These are phyloP conservation scores for Calycina herbarum DNA, from an alignment of 2,329 filamentous ascomycete genomes.

Conservation along the genomic window DNA sequence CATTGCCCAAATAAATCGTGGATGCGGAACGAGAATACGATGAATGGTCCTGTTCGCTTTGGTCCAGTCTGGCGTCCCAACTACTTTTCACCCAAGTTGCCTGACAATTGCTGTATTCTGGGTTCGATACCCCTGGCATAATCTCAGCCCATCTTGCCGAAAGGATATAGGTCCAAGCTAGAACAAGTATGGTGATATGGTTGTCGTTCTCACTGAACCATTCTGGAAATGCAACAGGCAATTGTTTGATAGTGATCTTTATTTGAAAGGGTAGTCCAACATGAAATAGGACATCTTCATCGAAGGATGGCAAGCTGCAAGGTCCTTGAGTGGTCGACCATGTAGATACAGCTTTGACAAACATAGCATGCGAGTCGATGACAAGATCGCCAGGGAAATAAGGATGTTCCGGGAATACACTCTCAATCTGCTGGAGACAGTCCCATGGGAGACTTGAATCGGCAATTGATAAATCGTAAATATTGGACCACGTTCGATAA, in stretches of 20 bases:
- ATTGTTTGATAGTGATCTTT: too few species aligned
- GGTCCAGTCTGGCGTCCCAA: constrained; percentile 3
- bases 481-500: background rate
- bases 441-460: background rate
- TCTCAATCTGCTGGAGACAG: background rate
- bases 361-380: background rate
- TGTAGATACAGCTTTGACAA: background rate
- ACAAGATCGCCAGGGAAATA: background rate
- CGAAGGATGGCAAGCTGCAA: background rate
- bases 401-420: background rate
- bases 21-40: too few species aligned
- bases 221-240: constrained; percentile 21
- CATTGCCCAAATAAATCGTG: constrained; percentile 29
- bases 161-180: constrained; percentile 37
- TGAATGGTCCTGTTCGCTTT: too few species aligned
- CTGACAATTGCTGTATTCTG: constrained; percentile 22
- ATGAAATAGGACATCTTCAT: background rate
- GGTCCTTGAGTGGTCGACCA: background rate
- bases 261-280: background rate
- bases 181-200: constrained; percentile 30
- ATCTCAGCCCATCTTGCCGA: constrained; percentile 38
- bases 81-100: constrained; percentile 20
- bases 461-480: background rate
- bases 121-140: constrained; percentile 25
- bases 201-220: constrained; percentile 17